These are phyloP conservation scores for Solanum habrochaites DNA, from an alignment of 257 asterid genomes.

Conservation along the genomic window DNA sequence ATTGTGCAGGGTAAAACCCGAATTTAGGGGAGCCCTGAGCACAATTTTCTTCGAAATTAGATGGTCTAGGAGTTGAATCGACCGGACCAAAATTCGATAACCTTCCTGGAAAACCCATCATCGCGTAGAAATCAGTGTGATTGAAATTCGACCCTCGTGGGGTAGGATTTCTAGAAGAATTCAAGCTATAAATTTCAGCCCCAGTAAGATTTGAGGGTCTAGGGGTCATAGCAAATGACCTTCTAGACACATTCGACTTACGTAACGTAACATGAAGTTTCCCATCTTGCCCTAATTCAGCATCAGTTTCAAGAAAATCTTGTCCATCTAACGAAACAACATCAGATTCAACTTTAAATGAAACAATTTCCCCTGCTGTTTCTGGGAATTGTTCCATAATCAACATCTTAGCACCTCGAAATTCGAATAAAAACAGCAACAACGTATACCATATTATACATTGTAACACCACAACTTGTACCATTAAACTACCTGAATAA, in stretches of 20 bases:
- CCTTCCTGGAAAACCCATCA: conserved; percentile 41
- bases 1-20: conserved; percentile 52
- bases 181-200: conserved; percentile 38
- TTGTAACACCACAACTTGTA: conserved; percentile 74
- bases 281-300: conserved; percentile 71
- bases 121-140: conserved; percentile 31
- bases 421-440: conserved; percentile 63
- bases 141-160: conserved; percentile 45
- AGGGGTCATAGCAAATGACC: conserved; percentile 40
- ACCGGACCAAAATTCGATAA: conserved; percentile 10
- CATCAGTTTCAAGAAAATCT: conserved; percentile 86
- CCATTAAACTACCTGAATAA: conserved; percentile 59
- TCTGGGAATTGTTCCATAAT: conserved; percentile 84
- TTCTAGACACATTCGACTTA: conserved; percentile 76
- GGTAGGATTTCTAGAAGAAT: conserved; percentile 36
- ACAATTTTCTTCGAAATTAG: conserved; percentile 78
- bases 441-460: conserved; percentile 90
- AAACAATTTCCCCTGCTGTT: conserved; percentile 77
- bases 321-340: conserved; percentile 89
- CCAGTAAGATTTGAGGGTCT: conserved; percentile 46
- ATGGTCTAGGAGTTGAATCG: conserved; percentile 78
- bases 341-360: conserved; percentile 84
- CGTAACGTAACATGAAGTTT: conserved; percentile 73
- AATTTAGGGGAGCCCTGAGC: conserved; percentile 57
- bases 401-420: conserved; percentile 70